Evolutionary conservation across 768 basidiomycete species (phyloP).

Genomic region (Tylopilus sp.): DNA sequence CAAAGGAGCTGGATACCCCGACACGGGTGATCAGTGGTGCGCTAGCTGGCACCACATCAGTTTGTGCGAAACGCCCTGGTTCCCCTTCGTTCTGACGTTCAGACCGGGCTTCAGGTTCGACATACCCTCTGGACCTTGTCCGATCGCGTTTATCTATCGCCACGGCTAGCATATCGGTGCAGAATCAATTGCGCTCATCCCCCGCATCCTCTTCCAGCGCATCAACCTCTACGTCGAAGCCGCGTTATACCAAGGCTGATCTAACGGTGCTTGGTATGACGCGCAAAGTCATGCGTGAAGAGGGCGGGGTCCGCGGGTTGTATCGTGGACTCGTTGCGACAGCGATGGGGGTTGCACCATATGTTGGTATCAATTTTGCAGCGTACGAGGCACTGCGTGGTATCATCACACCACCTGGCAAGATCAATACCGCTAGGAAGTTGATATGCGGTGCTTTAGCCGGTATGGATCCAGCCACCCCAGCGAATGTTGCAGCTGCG

Average conservation of each 20-base stretch:
- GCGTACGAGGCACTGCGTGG: slow-evolving; percentile 83
- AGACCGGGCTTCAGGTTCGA: slow-evolving; percentile 51
- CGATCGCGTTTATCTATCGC: slow-evolving; percentile 91
- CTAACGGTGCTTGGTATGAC: slow-evolving; percentile 88
- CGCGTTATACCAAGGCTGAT: slow-evolving; percentile 48
- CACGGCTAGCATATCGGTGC: slow-evolving; percentile 67
- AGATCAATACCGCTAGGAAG: slow-evolving; percentile 64
- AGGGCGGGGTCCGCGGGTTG: slow-evolving; percentile 84
- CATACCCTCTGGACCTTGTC: slow-evolving; percentile 93
- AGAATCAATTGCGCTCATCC: slow-evolving; percentile 24
- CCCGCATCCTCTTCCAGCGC: slow-evolving; percentile 42
- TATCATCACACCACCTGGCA: slow-evolving; percentile 77
- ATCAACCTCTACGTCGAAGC: slow-evolving; percentile 28
- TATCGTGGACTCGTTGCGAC: slow-evolving; percentile 86
- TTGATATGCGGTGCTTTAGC: slow-evolving; percentile 84
- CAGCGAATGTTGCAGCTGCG: background rate
- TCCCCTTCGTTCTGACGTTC: slow-evolving; percentile 7
- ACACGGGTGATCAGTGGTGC: slow-evolving; percentile 84
- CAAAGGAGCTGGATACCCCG: slow-evolving; percentile 81
- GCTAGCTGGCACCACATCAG: slow-evolving; percentile 90
- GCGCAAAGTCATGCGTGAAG: slow-evolving; percentile 82
- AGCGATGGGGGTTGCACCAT: slow-evolving; percentile 86
- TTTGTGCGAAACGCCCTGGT: slow-evolving; percentile 56
- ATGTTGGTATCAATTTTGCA: slow-evolving; percentile 91
- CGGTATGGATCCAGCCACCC: slow-evolving; percentile 44